Percentiles rank a stretch among this genome's conserved stretches.
These are phyloP conservation scores for Tylopilus felleus DNA, from an alignment of 768 basidiomycete genomes.

Conservation along the genomic window DNA sequence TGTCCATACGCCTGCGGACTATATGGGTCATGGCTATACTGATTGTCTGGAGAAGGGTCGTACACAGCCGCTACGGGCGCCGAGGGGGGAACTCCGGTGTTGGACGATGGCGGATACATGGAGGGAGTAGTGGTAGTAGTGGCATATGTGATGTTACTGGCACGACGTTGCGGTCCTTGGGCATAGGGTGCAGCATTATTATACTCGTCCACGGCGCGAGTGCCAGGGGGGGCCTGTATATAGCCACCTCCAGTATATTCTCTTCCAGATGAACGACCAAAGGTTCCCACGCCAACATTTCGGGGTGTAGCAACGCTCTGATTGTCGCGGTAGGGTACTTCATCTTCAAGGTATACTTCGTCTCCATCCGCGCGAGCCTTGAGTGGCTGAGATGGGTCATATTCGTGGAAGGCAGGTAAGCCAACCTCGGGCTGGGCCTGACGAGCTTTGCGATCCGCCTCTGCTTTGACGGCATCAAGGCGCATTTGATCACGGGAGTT, in stretches of 20 bases:
- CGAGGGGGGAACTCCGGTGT: constrained; percentile 18
- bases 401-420: constrained; percentile 72
- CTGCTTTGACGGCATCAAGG: constrained; percentile 82
- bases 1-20: constrained; percentile 48
- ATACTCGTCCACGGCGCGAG: constrained; percentile 74
- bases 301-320: constrained; percentile 23
- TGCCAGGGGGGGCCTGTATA: constrained; percentile 57
- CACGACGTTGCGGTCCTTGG: constrained; percentile 40
- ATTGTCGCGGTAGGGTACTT: constrained; percentile 34
- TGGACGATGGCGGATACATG: constrained; percentile 32
- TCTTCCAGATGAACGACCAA: constrained; percentile 32
- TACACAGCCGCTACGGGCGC: constrained; percentile 14
- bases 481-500: constrained; percentile 58
- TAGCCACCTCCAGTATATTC: constrained; percentile 56
- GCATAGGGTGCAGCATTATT: constrained; percentile 51
- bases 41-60: constrained; percentile 17
- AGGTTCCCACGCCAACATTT: constrained; percentile 24
- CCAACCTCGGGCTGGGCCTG: constrained; percentile 61
- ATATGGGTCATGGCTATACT: constrained; percentile 29
- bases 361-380: constrained; percentile 57
- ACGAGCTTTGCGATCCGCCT: constrained; percentile 76
- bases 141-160: constrained; percentile 37
- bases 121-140: constrained; percentile 42
- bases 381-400: constrained; percentile 58
- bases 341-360: constrained; percentile 53